Conservation (phyloP, 148 eudicot species). For the Vaccinium darrowii region DNA sequence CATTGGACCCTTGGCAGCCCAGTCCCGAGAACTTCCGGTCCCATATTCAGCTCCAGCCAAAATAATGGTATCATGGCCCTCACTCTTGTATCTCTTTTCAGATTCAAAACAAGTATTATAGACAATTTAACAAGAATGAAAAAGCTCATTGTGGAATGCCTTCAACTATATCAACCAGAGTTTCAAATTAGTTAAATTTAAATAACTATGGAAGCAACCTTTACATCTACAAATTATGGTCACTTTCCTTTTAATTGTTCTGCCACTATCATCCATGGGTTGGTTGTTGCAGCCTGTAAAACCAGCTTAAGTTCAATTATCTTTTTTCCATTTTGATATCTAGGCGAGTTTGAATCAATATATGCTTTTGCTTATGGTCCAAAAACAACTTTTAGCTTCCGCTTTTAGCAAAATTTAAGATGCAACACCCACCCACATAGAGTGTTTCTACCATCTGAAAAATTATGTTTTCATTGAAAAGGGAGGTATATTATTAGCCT, state of each 20-base stretch:
- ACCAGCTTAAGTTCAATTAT: not conserved
- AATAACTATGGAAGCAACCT: too few relatives aligned
- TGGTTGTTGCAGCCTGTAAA: not conserved
- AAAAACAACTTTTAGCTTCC: too few relatives aligned
- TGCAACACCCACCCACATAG: not conserved
- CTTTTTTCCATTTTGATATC: not conserved
- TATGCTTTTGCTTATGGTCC: not conserved
- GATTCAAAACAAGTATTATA: not conserved
- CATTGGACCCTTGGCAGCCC: slow-evolving; percentile 20
- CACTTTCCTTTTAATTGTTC: too few relatives aligned
- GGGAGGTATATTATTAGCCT: too few relatives aligned
- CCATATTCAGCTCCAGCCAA: slow-evolving; percentile 14
- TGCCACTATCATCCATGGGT: not conserved
- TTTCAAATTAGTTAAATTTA: too few relatives aligned
- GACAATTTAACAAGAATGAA: not conserved
- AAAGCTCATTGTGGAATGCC: not conserved
- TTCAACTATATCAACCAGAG: not conserved
- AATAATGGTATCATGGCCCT: slow-evolving; percentile 14
- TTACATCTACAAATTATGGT: not conserved
- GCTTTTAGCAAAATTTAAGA: not conserved
- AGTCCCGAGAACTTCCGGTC: slow-evolving; percentile 16
- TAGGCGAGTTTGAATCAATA: not conserved
- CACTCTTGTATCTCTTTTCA: slow-evolving; percentile 12
- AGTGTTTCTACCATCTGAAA: not conserved
- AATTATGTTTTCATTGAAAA: not conserved